A percentile compares a stretch with the other conserved stretches of the same genome.
Evolutionary conservation across 1,284 basidiomycete genomes (phyloP).

Genomic region (Termitomyces sp.): DNA sequence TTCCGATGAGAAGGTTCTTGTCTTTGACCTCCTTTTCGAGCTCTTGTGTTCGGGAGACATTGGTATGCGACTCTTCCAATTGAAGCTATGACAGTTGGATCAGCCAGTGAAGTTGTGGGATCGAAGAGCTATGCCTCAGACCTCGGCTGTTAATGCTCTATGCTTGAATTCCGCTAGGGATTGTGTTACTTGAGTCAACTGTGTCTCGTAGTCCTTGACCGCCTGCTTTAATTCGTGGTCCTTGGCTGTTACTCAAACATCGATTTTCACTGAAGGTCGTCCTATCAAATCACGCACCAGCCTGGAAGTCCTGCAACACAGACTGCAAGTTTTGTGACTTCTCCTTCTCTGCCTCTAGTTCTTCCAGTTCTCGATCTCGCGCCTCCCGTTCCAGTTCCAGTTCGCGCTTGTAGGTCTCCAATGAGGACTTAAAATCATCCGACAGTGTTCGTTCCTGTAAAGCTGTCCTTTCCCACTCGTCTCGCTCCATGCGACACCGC

Average conservation of each 20-base stretch:
- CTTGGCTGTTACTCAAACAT: constrained; percentile 44
- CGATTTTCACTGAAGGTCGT: constrained; percentile 1
- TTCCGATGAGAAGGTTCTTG: constrained; percentile 87
- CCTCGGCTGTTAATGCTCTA: constrained; percentile 83
- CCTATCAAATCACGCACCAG: constrained; percentile 49
- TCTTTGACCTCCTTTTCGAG: constrained; percentile 92
- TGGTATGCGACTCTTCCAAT: constrained; percentile 70
- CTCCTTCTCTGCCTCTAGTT: constrained; percentile 68
- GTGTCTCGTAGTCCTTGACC: constrained; percentile 76
- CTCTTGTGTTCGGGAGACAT: constrained; percentile 59
- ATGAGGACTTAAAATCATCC: constrained; percentile 60
- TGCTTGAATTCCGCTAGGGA: constrained; percentile 83
- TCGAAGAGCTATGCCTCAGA: constrained; percentile 26
- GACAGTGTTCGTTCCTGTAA: constrained; percentile 68
- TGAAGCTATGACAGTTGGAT: constrained; percentile 39
- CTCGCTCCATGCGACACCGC: constrained; percentile 75
- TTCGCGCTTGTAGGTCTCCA: constrained; percentile 60
- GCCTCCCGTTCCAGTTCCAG: constrained; percentile 60
- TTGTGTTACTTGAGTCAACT: constrained; percentile 65
- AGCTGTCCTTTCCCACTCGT: constrained; percentile 82
- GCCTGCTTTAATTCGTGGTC: constrained; percentile 76
- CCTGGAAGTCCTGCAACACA: constrained; percentile 93
- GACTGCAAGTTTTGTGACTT: constrained; percentile 83
- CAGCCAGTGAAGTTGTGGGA: constrained; percentile 5
- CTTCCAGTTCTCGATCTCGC: constrained; percentile 47